phyloP scores from a whole-genome alignment of 306 rosid genomes.

The Lathyrus aphaca region DNA sequence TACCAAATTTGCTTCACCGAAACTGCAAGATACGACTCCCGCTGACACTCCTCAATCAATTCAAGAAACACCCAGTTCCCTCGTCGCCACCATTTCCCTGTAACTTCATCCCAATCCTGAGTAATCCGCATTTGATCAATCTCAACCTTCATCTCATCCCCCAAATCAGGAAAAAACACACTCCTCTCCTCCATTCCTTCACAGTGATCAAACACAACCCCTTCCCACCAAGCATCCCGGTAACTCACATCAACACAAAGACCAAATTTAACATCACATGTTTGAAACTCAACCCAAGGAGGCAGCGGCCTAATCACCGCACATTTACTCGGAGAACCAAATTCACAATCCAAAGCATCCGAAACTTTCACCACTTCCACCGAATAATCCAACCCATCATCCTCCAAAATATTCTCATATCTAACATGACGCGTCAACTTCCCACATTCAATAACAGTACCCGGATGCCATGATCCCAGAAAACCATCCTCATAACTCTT shows the following conservation, averaged over 20 bases:
- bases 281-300: constrained; percentile 41
- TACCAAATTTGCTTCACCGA: constrained; percentile 89
- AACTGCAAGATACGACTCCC: constrained; percentile 46
- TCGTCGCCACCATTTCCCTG: constrained; percentile 60
- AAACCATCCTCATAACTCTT: constrained; percentile 78
- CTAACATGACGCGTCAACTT: constrained; percentile 52
- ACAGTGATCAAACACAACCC: constrained; percentile 73
- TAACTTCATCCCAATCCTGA: constrained; percentile 74
- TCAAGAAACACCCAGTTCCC: constrained; percentile 81
- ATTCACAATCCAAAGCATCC: constrained; percentile 48
- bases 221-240: constrained; percentile 96
- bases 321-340: constrained; percentile 26
- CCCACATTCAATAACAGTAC: constrained; percentile 49
- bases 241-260: constrained; percentile 74
- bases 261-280: constrained; percentile 55
- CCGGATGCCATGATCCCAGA: constrained; percentile 88
- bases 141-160: constrained; percentile 62
- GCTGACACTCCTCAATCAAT: constrained; percentile 62
- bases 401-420: constrained; percentile 58
- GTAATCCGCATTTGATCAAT: constrained; percentile 58
- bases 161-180: constrained; percentile 81
- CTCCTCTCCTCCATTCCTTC: constrained; percentile 59
- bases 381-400: constrained; percentile 41
- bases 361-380: constrained; percentile 59
- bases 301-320: constrained; percentile 74